Percentiles rank a stretch among this genome's conserved stretches.
These are phyloP conservation scores for Sporothrix inflata DNA, from an alignment of 2,329 filamentous ascomycete species.

Conservation along the genomic window DNA sequence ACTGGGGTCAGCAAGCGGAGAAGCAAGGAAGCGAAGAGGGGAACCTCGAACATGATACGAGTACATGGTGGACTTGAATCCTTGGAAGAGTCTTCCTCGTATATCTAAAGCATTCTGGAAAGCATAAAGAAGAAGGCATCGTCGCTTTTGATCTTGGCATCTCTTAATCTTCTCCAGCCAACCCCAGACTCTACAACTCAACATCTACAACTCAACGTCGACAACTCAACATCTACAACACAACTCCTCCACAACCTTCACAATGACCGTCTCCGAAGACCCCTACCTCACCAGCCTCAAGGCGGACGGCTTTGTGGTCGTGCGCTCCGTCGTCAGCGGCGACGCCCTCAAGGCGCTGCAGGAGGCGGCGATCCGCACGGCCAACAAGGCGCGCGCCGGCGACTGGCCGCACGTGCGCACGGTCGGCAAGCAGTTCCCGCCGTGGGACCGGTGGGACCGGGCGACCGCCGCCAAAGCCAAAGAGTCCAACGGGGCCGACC, in stretches of 20 bases:
- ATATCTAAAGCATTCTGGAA: neutral
- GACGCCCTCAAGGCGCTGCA: constrained; percentile 62
- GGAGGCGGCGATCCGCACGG: constrained; percentile 59
- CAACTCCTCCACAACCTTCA: neutral
- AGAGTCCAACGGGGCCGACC: constrained; percentile 40
- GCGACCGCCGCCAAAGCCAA: constrained; percentile 46
- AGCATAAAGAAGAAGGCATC: neutral
- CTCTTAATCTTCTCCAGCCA: neutral
- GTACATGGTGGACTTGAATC: neutral
- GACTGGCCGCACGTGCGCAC: constrained; percentile 82
- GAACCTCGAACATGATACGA: constrained; percentile 9
- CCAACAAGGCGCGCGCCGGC: constrained; percentile 66
- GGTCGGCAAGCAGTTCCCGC: constrained; percentile 87
- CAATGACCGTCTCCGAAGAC: constrained; percentile 26
- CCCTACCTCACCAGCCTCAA: constrained; percentile 59
- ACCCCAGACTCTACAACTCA: neutral
- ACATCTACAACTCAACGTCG: neutral
- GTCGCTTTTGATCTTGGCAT: neutral
- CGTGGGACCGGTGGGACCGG: constrained; percentile 65
- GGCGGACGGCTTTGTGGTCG: constrained; percentile 74
- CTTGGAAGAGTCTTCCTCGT: neutral
- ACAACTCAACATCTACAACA: neutral
- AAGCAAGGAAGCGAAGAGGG: neutral
- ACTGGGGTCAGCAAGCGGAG: constrained; percentile 5
- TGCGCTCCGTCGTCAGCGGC: constrained; percentile 64